Evolutionary conservation across 768 basidiomycete genomes (phyloP), one percentile per base, ranked within the genome.

Genomic region (Macrolepiota dolichaula): DNA sequence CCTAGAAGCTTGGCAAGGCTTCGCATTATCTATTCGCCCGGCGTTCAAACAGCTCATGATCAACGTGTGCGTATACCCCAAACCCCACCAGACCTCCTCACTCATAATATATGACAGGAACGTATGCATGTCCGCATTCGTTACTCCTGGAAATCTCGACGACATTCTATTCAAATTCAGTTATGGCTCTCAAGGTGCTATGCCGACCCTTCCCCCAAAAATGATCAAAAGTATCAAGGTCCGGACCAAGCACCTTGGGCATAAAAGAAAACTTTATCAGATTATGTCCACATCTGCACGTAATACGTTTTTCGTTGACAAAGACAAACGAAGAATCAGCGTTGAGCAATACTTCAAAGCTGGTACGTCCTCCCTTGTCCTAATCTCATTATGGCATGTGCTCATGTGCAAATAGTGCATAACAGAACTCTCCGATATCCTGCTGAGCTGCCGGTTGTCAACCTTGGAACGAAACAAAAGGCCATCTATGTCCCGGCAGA

Each of bases 331-430:
- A 2, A 69, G 61, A 27, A 74, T 88, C n/a, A 79, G 82, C 0
- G 84, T 92, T 1, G 81, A 85, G 62, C 67, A 83, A 1, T 91
- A 83, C 66, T 91, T 90, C 71, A 69, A 73, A 49, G 71, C 64
- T 61, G 86, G 90, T 91, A 68, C 51, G 82, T 73, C 22, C 22
- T n/a, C 19, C 35, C 25, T n/a, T n/a, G 15, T 22, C 25, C 12
- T 11, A 25, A 22, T 27, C 17, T 6, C 5, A 55, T 19, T 13
- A 25, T 1, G n/a, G 29, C 32, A 0, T 22, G 29, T 17, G 12
- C 55, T 49, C 37, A 52, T 19, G 27, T 38, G 36, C 46, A 4
- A 1, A 24, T 19, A 90, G 88, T 85, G 64, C 85, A 91, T 66
- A 77, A 78, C 0, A 84, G 80, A 40, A 77, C 64, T 0, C 70